phyloP scores from a whole-genome alignment of 139 green algal species.

The Chlamydomonas incerta region DNA sequence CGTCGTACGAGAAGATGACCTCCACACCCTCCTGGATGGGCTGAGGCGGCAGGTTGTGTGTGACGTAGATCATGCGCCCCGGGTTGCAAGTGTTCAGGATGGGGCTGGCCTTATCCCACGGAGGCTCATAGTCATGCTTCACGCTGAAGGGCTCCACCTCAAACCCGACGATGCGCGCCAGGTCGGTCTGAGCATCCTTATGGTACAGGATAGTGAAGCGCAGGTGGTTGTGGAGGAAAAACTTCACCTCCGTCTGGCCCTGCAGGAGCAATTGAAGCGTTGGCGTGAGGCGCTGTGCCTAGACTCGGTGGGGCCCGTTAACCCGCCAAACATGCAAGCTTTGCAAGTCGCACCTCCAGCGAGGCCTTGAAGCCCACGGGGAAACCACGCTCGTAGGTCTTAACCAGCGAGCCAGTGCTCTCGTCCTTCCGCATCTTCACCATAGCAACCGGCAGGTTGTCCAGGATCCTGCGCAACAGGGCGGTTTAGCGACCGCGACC shows the following conservation, averaged over 20 bases:
- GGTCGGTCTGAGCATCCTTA: slow-evolving; percentile 84
- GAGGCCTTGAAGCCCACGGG: slow-evolving; percentile 90
- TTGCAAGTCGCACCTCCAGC: slow-evolving; percentile 56
- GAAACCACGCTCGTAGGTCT: slow-evolving; percentile 96
- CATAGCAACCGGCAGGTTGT: slow-evolving; percentile 98
- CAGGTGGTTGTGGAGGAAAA: slow-evolving; percentile 97
- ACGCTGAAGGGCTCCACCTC: slow-evolving; percentile 96
- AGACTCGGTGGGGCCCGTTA: too few species aligned
- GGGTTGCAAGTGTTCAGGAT: slow-evolving; percentile 94
- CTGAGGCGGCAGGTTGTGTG: slow-evolving; percentile 80
- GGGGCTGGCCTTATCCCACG: slow-evolving; percentile 74
- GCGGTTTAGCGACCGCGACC: not conserved
- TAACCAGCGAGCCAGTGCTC: slow-evolving; percentile 73
- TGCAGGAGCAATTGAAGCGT: slow-evolving; percentile 15
- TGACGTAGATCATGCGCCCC: slow-evolving; percentile 82
- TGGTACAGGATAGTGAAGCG: slow-evolving; percentile 98
- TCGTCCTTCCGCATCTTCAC: slow-evolving; percentile 86
- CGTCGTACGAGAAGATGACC: slow-evolving; percentile 98
- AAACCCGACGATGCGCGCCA: slow-evolving; percentile 96
- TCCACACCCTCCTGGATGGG: slow-evolving; percentile 86
- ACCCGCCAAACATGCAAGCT: not conserved
- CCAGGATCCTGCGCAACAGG: slow-evolving; percentile 89
- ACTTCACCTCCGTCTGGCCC: slow-evolving; percentile 76
- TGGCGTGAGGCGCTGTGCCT: too few species aligned
- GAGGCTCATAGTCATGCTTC: slow-evolving; percentile 90